Percentiles rank a stretch among this genome's conserved stretches.
Evolutionary conservation across 805 yeast species (phyloP).

Genomic region (Suhomyces sp.): DNA sequence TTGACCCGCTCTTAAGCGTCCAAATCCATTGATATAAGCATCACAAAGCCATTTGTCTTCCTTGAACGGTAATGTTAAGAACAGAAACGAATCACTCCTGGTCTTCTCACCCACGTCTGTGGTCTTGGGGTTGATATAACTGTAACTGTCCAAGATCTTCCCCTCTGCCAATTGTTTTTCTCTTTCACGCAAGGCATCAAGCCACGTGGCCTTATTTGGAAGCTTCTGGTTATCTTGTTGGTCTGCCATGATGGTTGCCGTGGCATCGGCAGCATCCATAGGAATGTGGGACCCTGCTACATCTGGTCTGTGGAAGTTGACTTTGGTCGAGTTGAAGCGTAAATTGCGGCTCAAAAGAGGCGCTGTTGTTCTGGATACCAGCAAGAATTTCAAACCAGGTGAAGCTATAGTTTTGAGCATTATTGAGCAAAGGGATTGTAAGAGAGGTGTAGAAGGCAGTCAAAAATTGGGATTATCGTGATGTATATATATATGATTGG

Average conservation of each 20-base stretch:
- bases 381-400: no score
- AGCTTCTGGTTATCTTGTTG: conserved; percentile 48
- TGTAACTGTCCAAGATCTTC: conserved; percentile 65
- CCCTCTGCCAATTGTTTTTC: conserved; percentile 71
- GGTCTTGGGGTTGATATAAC: conserved; percentile 71
- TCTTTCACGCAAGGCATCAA: conserved; percentile 76
- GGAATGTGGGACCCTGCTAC: conserved; percentile 47
- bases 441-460: no score
- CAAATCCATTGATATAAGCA: conserved; percentile 84
- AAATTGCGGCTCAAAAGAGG: no score
- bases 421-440: no score
- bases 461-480: no score
- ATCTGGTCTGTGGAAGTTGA: conserved; percentile 30
- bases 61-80: conserved; percentile 73
- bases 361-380: no score
- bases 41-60: conserved; percentile 82
- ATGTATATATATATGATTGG: no score
- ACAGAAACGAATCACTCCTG: conserved; percentile 73
- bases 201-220: conserved; percentile 70
- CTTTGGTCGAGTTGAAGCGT: conserved; percentile 9
- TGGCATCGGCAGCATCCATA: conserved; percentile 69
- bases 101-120: conserved; percentile 71
- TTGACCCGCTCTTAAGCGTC: conserved; percentile 90
- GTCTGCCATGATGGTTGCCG: conserved; percentile 68
- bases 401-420: no score